Base-by-base conservation (phyloP, 257 asterid species). In the Nicotiana undulata region DNA sequence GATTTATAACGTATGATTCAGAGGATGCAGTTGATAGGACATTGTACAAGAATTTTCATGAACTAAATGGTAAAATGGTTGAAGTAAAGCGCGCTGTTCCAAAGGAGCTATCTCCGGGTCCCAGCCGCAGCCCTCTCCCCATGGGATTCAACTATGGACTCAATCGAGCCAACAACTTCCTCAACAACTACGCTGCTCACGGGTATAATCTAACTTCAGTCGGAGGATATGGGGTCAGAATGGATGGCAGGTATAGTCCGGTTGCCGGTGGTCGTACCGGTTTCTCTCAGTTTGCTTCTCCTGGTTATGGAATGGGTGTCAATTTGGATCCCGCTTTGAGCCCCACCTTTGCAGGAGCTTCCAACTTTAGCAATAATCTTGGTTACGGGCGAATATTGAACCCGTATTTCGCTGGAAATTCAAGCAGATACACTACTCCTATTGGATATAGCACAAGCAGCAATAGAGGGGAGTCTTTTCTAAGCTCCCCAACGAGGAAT, bases 41-140 rank as follows among this genome's bases (percentile, higher is more conserved):
- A 34, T 82, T 92, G 86, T 93, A 87, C 76, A 92, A 92, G 84
- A 91, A 93, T 3, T 91, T 92, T 76, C 97, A 92, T 59, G 96
- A 92, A 80, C 96, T 92, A 70, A 92, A 90, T 66, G 93, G 97
- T 51, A 91, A 92, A 84, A 86, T 88, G 94, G 97, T 93, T 6
- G 97, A 93, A 86, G 97, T 93, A 37, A 93, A 93, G 79, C 89
- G 95, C n/a, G 97, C 97, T 0, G 95, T 93, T 75, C 97, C 97
- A 0, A 93, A 93, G 88, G 97, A 93, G 83, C 75, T 88, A 63
- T 93, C 97, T 82, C 96, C 93, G 0, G 93, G 91, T 15, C 93
- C 92, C 46, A 87, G 82, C 70, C 87, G 96, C 49, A 86, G 93
- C 77, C 92, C 94, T 28, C 85, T 89, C 46, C 46, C 46, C 51